Conservation (phyloP, 495 filamentous ascomycete species). For the Lasiosphaeria ovina region DNA sequence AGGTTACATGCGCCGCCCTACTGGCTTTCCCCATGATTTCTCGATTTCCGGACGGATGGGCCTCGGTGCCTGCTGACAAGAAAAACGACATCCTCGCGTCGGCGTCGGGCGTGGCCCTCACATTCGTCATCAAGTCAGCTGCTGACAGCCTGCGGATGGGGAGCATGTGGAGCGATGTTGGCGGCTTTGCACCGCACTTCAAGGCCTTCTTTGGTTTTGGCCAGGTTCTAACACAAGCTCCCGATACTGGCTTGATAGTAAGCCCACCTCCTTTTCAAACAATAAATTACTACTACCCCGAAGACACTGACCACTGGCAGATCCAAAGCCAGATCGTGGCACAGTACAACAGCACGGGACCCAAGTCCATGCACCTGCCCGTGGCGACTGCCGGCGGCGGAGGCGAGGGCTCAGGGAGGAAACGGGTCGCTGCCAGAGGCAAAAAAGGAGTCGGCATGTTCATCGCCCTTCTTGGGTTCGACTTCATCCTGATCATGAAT, state of each 20-base stretch:
- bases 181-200: neutral
- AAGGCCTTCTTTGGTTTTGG: neutral
- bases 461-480: neutral
- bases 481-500: neutral
- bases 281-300: neutral
- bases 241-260: neutral
- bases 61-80: neutral
- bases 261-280: neutral
- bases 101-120: neutral
- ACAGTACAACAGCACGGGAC: neutral
- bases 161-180: neutral
- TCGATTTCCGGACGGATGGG: neutral
- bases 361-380: neutral
- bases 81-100: constrained; percentile 1
- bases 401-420: neutral
- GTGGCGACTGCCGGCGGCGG: neutral
- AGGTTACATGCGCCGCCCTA: neutral
- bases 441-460: neutral
- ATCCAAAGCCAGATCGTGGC: constrained; percentile 1
- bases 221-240: neutral
- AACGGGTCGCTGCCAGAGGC: neutral
- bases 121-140: neutral
- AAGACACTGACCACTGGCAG: neutral
- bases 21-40: neutral
- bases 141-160: neutral